phyloP scores from a whole-genome alignment of 2,329 filamentous ascomycete species.

The Orbilia brochopaga region DNA sequence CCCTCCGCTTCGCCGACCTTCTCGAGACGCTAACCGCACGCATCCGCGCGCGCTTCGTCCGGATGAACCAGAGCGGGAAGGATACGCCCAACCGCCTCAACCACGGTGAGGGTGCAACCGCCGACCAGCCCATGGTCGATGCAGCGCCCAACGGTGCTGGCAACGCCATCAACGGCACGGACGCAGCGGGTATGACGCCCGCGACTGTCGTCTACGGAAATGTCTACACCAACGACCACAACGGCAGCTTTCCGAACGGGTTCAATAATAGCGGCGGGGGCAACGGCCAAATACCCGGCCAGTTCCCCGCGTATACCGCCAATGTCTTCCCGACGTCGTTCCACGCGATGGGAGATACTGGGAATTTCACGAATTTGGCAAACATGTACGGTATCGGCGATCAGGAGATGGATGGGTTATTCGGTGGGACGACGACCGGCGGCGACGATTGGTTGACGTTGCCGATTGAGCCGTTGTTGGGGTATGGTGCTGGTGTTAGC shows the following conservation, averaged over 20 bases:
- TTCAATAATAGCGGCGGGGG: conserved; percentile 15
- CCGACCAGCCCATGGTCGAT: conserved; percentile 50
- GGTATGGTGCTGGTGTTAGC: conserved; percentile 62
- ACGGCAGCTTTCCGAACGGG: conserved; percentile 29
- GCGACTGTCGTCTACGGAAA: conserved; percentile 37
- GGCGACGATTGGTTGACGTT: conserved; percentile 63
- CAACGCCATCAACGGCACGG: conserved; percentile 44
- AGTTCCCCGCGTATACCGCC: conserved; percentile 33
- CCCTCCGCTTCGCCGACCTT: conserved; percentile 81
- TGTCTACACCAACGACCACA: conserved; percentile 12
- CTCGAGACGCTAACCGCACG: conserved; percentile 78
- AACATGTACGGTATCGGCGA: conserved; percentile 48
- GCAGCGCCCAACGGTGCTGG: conserved; percentile 40
- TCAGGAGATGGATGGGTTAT: conserved; percentile 42
- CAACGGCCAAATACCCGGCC: conserved; percentile 17
- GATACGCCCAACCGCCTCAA: conserved; percentile 53
- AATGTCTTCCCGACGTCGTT: conserved; percentile 47
- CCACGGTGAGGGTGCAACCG: conserved; percentile 42
- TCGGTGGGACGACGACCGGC: conserved; percentile 34
- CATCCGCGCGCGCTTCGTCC: conserved; percentile 72
- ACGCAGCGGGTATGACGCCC: conserved; percentile 28
- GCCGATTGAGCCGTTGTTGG: conserved; percentile 62
- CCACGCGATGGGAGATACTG: conserved; percentile 38
- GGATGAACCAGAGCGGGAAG: conserved; percentile 60
- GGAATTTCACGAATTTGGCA: conserved; percentile 44